Evolutionary conservation across 1,284 basidiomycete species (phyloP), one percentile per base, ranked within the genome.

Genomic region (Earliella scabrosa): DNA sequence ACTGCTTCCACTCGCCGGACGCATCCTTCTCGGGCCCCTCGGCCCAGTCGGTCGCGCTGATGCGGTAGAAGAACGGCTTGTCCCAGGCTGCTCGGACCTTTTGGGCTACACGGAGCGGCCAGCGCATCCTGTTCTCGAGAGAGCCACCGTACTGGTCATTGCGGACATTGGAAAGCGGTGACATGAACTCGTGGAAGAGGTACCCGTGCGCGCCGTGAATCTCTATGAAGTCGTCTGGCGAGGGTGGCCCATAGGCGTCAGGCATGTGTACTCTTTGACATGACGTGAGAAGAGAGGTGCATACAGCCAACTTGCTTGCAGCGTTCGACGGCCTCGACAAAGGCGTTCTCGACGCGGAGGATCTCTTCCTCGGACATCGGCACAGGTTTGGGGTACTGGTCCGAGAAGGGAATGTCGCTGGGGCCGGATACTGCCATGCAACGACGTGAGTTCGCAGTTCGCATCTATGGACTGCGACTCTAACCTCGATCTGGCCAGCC

Each of bases 191-290:
- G 68, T 86, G 82, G 6, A 85, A 26, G 23, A 88, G 77, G 70
- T 89, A 89, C 20, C 87, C 85, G 66, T 93, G 90, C 1, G 86
- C 82, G 21, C 77, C 82, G 70, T 93, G 91, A 20, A 93, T 69
- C 69, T 96, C 92, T 56, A 96, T 87, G 63, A 90, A 92, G 72
- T 96, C 92, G 68, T 86, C 83, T 86, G 59, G n/a, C 11, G n/a
- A n/a, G n/a, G n/a, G n/a, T n/a, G n/a, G n/a, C n/a, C n/a, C n/a
- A 1, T 21, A 11, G 13, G 9, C 34, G 18, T 47, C 24, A 59
- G 35, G 14, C 26, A 24, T 18, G 16, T 10, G 49, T 14, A 39
- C 24, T 8, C 21, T n/a, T n/a, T 20, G 1, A 35, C 13, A 41
- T 29, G 52, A 29, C 61, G 50, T n/a, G 31, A 49, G 11, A 14